phyloP scores from a whole-genome alignment of 345 rosid species.

The Adansonia digitata region DNA sequence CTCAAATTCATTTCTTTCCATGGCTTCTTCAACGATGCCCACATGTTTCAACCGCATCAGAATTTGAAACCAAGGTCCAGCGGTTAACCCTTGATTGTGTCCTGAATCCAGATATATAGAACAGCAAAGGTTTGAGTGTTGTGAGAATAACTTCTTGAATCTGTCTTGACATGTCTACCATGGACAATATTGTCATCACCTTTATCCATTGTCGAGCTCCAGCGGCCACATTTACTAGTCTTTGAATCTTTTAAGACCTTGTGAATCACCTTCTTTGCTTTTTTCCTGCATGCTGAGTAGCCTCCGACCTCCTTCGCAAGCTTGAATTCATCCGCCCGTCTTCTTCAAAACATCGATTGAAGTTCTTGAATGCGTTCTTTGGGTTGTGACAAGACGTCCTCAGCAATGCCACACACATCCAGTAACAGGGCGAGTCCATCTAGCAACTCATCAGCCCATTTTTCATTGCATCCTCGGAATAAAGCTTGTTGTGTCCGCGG shows the following conservation, averaged over 20 bases:
- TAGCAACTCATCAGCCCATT: conserved; percentile 9
- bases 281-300: conserved; percentile 19
- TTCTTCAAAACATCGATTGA: conserved; percentile 19
- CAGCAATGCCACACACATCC: conserved; percentile 26
- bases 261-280: conserved; percentile 6
- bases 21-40: background rate
- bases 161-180: background rate
- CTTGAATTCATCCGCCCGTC: conserved; percentile 4
- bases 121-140: background rate
- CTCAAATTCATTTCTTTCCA: background rate
- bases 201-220: background rate
- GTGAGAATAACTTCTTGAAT: background rate
- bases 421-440: conserved; percentile 31
- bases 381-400: conserved; percentile 22
- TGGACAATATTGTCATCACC: background rate
- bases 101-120: background rate
- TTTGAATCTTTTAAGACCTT: conserved; percentile 1
- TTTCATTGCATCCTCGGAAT: background rate
- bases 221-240: background rate
- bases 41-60: background rate
- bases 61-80: background rate
- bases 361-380: conserved; percentile 17
- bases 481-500: background rate
- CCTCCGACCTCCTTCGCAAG: background rate
- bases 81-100: background rate